Evolutionary conservation across 805 yeast genomes (phyloP), one percentile per base, ranked within the genome.

Genomic region (Saturnispora gosingensis): DNA sequence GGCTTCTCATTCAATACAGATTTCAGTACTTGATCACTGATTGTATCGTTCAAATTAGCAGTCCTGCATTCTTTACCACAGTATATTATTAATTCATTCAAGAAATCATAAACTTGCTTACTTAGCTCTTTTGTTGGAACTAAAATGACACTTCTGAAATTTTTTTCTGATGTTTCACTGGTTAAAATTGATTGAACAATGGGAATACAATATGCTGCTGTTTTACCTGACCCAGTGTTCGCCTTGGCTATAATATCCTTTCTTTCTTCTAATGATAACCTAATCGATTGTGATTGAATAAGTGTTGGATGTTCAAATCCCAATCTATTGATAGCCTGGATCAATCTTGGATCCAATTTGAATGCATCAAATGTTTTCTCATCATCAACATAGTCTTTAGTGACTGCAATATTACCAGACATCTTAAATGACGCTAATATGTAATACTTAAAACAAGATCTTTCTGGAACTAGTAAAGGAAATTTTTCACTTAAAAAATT

Each of bases 81-180:
- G 62, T 76, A 89, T 16, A 80, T 68, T 22, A 83, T 74, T 56
- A 93, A 72, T 61, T 83, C 79, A 53, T 79, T 82, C 43, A 88
- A 61, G 58, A 90, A 86, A 53, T 78, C 75, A 28, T 75, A 66
- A 8, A 91, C 97, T 70, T 93, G 99, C 59, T 80, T 83, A 2
- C 96, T 83, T 55, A 93, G 75, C 68, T 93, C 99, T 61, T 90
- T 82, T 0, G 97, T 88, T 16, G 99, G 99, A 15, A 93, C 98
- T 48, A 93, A 70, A 30, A 93, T 76, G 28, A 93, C 78, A 46
- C 87, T 81, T 54, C 76, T 74, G 47, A 75, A 71, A 16, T 61
- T 58, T 20, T 59, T 63, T 25, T 58, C 56, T 38, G 24, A 38
- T 38, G 42, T 65, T 34, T 49, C 65, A 53, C 70, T 71, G 22